These are phyloP conservation scores for Phialophora macrospora DNA, from an alignment of 2,329 filamentous ascomycete genomes.

Conservation along the genomic window DNA sequence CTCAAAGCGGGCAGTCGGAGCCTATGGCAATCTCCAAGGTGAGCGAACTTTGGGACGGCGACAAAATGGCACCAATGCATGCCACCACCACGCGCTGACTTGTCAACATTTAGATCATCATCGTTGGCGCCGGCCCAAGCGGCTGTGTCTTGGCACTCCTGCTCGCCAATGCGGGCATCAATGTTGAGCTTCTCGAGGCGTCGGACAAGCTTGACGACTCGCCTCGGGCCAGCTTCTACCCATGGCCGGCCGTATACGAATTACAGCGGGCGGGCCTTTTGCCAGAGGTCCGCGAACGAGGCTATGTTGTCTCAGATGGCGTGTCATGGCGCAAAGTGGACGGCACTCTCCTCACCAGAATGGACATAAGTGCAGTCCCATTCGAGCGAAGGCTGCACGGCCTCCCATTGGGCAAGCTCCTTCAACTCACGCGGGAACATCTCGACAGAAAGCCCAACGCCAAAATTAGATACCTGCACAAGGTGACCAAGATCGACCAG, in stretches of 20 bases:
- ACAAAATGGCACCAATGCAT: neutral
- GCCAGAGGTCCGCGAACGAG: slow-evolving; percentile 53
- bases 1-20: neutral
- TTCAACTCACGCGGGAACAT: slow-evolving; percentile 49
- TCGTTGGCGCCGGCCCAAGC: neutral
- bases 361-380: slow-evolving; percentile 18
- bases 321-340: slow-evolving; percentile 54
- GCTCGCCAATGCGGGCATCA: slow-evolving; percentile 42
- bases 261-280: slow-evolving; percentile 64
- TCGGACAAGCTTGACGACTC: slow-evolving; percentile 60
- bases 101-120: neutral
- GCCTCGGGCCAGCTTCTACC: slow-evolving; percentile 67
- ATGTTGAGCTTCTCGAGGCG: slow-evolving; percentile 55
- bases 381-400: slow-evolving; percentile 48
- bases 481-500: slow-evolving; percentile 31
- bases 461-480: slow-evolving; percentile 53
- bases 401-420: slow-evolving; percentile 51
- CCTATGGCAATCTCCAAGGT: neutral
- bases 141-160: slow-evolving; percentile 38
- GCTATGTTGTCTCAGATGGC: slow-evolving; percentile 47
- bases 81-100: neutral
- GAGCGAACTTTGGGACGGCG: neutral
- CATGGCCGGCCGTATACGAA: slow-evolving; percentile 62
- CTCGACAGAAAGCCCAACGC: slow-evolving; percentile 44
- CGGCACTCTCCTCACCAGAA: slow-evolving; percentile 42